Conservation (phyloP, 2,329 filamentous ascomycete species). For the Colletotrichum tropicale region DNA sequence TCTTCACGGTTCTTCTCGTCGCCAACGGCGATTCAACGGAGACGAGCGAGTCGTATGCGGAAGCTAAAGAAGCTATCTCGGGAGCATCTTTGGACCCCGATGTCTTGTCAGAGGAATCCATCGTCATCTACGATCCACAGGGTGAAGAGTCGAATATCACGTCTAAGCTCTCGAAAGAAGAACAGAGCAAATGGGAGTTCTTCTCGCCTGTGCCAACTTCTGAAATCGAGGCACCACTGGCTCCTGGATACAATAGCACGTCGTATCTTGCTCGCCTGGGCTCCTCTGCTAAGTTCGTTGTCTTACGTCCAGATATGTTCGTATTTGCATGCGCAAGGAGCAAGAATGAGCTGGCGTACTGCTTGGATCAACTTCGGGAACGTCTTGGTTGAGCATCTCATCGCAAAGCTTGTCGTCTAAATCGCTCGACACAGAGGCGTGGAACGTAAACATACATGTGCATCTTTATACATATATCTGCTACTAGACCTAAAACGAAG, state of each 20-base stretch:
- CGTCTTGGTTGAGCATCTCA: not conserved
- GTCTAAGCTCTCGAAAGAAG: not conserved
- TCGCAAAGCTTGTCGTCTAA: accelerated
- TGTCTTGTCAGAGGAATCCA: not conserved
- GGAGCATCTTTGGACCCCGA: not conserved
- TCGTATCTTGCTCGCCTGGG: not conserved
- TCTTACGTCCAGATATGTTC: not conserved
- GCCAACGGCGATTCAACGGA: not conserved
- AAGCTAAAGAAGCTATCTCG: not conserved
- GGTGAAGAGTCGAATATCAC: accelerated
- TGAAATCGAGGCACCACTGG: not conserved
- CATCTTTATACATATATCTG: not conserved
- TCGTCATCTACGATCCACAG: not conserved
- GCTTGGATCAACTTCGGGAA: not conserved
- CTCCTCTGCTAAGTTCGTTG: not conserved
- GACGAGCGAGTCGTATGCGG: not conserved
- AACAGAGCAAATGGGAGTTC: not conserved
- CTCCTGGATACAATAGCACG: not conserved
- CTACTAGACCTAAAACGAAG: not conserved
- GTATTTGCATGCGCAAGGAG: not conserved
- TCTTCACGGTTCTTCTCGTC: not conserved
- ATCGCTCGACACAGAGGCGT: accelerated
- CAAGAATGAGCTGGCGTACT: not conserved
- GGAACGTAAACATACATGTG: not conserved
- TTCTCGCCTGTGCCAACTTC: not conserved